Evolutionary conservation across 1,284 basidiomycete species (phyloP).

Genomic region (Leccinum pachyderme): DNA sequence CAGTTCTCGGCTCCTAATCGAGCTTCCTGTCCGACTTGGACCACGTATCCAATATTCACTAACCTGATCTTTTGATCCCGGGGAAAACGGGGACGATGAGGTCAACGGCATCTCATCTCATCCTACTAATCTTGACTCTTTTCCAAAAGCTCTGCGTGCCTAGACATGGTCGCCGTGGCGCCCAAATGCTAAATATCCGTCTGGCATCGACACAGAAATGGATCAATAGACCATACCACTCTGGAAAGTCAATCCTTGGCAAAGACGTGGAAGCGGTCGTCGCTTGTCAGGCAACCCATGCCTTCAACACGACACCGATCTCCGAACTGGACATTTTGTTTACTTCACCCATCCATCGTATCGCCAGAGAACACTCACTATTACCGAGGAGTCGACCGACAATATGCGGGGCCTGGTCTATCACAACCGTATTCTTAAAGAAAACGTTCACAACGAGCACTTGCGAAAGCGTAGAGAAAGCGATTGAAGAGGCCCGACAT

Average conservation of each 20-base stretch:
- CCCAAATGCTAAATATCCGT: slow-evolving; percentile 34
- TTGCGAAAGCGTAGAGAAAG: slow-evolving; percentile 35
- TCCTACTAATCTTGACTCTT: too few relatives aligned
- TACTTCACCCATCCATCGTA: slow-evolving; percentile 38
- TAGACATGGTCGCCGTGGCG: slow-evolving; percentile 38
- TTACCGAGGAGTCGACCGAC: too few relatives aligned
- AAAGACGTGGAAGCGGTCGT: slow-evolving; percentile 8
- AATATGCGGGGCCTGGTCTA: too few relatives aligned
- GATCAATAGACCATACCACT: slow-evolving; percentile 8
- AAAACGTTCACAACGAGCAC: slow-evolving; percentile 36
- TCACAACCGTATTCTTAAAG: too few relatives aligned
- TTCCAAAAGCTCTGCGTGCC: slow-evolving; percentile 40
- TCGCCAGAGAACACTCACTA: too few relatives aligned
- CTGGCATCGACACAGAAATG: neutral
- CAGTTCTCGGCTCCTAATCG: neutral
- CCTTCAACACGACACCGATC: slow-evolving; percentile 36
- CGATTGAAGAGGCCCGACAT: slow-evolving; percentile 35
- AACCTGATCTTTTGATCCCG: slow-evolving; percentile 35
- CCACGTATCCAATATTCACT: slow-evolving; percentile 11
- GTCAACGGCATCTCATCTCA: too few relatives aligned
- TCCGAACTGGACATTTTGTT: neutral
- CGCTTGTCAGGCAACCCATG: slow-evolving; percentile 38
- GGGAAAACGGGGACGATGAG: slow-evolving; percentile 42
- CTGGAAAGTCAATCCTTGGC: slow-evolving; percentile 17
- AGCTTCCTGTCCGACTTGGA: slow-evolving; percentile 18